Evolutionary conservation across 345 rosid genomes (phyloP).

Genomic region (Brassica nigra): DNA sequence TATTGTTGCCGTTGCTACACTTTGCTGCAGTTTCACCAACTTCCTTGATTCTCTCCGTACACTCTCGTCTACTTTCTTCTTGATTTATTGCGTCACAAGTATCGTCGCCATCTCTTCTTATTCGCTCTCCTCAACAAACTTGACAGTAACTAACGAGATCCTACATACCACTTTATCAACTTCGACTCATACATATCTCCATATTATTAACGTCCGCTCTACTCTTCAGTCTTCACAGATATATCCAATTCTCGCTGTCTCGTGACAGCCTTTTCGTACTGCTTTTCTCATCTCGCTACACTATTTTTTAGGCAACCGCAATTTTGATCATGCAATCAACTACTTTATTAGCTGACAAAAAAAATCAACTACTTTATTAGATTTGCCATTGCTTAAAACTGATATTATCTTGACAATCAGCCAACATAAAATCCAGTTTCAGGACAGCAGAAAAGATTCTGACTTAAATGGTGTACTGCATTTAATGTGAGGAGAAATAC

Average conservation of each 20-base stretch:
- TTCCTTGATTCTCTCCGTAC: conserved; percentile 49
- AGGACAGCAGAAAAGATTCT: too few species aligned
- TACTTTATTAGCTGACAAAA: too few species aligned
- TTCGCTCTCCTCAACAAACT: conserved; percentile 50
- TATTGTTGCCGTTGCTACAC: conserved; percentile 45
- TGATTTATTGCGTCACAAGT: conserved; percentile 64
- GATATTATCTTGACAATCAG: too few species aligned
- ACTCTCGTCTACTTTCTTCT: conserved; percentile 50
- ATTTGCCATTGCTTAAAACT: too few species aligned
- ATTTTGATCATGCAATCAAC: conserved; percentile 5
- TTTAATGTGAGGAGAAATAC: too few species aligned
- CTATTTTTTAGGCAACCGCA: conserved; percentile 64
- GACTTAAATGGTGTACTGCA: too few species aligned
- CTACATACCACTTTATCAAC: conserved; percentile 45
- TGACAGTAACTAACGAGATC: conserved; percentile 47
- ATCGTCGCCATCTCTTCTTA: conserved; percentile 45
- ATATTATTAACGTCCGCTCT: conserved; percentile 42
- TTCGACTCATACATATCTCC: conserved; percentile 57
- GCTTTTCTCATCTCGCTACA: conserved; percentile 52
- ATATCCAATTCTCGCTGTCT: conserved; percentile 49
- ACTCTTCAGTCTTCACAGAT: conserved; percentile 41
- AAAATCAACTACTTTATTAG: too few species aligned
- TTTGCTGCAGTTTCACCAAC: conserved; percentile 56
- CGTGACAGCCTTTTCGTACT: conserved; percentile 55
- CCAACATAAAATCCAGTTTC: too few species aligned